phyloP scores from a whole-genome alignment of 1,139 yeast genomes.

The Candida neerlandica region DNA sequence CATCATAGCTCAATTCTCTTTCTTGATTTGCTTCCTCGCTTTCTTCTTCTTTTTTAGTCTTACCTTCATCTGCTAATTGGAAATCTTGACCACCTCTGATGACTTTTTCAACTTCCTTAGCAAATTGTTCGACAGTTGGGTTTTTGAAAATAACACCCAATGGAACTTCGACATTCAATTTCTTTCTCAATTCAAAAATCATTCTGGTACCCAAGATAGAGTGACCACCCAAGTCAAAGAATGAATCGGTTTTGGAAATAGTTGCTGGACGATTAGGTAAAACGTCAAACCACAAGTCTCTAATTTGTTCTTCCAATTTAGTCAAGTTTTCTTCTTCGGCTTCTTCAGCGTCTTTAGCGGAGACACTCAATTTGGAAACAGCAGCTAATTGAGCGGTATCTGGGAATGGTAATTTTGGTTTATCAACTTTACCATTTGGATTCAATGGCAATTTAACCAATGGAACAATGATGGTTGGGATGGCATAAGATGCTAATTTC shows the following conservation, averaged over 20 bases:
- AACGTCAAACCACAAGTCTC: conserved; percentile 82
- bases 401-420: conserved; percentile 96
- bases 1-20: conserved; percentile 56
- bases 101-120: conserved; percentile 66
- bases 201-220: conserved; percentile 95
- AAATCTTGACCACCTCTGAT: conserved; percentile 51
- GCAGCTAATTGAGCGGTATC: conserved; percentile 79
- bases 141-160: conserved; percentile 85
- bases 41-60: conserved; percentile 7
- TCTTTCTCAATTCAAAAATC: conserved; percentile 89
- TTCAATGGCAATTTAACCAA: conserved; percentile 84
- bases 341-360: conserved; percentile 31
- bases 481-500: conserved; percentile 89
- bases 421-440: conserved; percentile 98
- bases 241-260: conserved; percentile 77
- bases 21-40: conserved; percentile 21
- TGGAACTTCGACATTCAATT: conserved; percentile 78
- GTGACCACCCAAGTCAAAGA: conserved; percentile 98
- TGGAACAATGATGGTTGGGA: conserved; percentile 90
- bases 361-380: conserved; percentile 49
- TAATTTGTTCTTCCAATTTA: conserved; percentile 65
- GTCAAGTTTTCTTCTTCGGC: conserved; percentile 52
- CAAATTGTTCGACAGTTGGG: conserved; percentile 82
- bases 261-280: conserved; percentile 84
- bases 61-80: conserved; percentile 41